Base-by-base conservation (phyloP, 306 rosid species). In the Senna tora region DNA sequence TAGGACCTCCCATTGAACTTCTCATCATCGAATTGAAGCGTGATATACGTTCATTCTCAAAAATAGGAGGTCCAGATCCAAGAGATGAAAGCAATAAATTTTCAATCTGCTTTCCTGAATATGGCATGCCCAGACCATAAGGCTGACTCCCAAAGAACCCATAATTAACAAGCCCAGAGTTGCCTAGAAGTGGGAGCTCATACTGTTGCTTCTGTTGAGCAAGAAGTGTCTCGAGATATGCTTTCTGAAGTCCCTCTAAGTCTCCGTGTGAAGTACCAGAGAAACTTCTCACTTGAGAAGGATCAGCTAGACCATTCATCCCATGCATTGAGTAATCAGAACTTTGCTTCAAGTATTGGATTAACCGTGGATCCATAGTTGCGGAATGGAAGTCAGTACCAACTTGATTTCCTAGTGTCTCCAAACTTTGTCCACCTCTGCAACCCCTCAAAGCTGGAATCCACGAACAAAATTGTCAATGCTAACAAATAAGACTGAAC, bases 191-290 rank as follows among this genome's bases (percentile, higher is more conserved):
- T 72, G 95, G 81, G 79, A 85, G 79, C 68, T 90, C 96, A 53
- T 77, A 84, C 64, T 85, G 96, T 76, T 88, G 92, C 82, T 85
- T 90, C 73, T 79, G 86, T 77, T 92, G 92, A 71, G 77, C 77
- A 80, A 92, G 80, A 78, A 92, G 83, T 15, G 80, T 80, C 82
- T 90, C 91, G 41, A 90, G 86, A 78, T 88, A 90, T 67, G 87
- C 96, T 60, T 81, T 84, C 81, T 79, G 92, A 84, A 85, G 70
- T 73, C 78, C 92, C 66, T 88, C 88, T 71, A 85, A 72, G 53
- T 87, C 85, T 77, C 87, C 88, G 58, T 69, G 89, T 51, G 92
- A 57, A 84, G 80, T 68, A 57, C 83, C 84, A 39, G 77, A 59
- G 62, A 77, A 88, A 74, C 76, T 88, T 72, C 87, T 86, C 65